Conservation (phyloP, 1,284 basidiomycete genomes). For the Ceratobasidium sp. region DNA sequence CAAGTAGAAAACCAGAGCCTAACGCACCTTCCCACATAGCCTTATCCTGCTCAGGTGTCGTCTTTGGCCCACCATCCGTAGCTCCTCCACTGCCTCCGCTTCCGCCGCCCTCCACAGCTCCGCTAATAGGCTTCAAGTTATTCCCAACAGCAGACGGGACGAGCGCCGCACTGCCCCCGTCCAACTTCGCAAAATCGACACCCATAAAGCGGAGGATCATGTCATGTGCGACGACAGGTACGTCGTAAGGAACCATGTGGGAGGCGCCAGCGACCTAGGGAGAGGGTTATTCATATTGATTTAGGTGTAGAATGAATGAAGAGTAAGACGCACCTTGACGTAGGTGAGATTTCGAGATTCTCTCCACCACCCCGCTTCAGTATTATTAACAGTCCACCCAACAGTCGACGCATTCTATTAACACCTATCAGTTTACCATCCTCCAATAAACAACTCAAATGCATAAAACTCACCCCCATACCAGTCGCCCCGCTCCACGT, state of each 20-base stretch:
- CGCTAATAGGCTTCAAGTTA: slow-evolving; percentile 64
- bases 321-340: slow-evolving; percentile 69
- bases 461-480: slow-evolving; percentile 70
- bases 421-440: not conserved
- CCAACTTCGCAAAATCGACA: slow-evolving; percentile 83
- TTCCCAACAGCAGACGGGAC: slow-evolving; percentile 77
- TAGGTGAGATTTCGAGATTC: slow-evolving; percentile 92
- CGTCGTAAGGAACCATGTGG: slow-evolving; percentile 94
- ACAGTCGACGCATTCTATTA: not conserved
- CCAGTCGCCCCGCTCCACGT: slow-evolving; percentile 89
- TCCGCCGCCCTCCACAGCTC: slow-evolving; percentile 53
- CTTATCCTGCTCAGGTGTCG: slow-evolving; percentile 74
- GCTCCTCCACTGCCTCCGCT: slow-evolving; percentile 56
- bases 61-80: slow-evolving; percentile 53
- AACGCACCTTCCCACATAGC: slow-evolving; percentile 84
- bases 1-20: no score
- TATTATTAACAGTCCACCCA: slow-evolving; percentile 80
- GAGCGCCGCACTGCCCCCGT: slow-evolving; percentile 76
- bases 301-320: not conserved
- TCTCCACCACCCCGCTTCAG: slow-evolving; percentile 90
- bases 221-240: slow-evolving; percentile 90
- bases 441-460: not conserved
- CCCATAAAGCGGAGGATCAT: slow-evolving; percentile 98
- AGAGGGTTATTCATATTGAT: not conserved
- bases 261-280: slow-evolving; percentile 84